Percentiles rank a stretch among this genome's conserved stretches.
Evolutionary conservation across 805 yeast species (phyloP).

Genomic region (Brettanomyces custersianus): DNA sequence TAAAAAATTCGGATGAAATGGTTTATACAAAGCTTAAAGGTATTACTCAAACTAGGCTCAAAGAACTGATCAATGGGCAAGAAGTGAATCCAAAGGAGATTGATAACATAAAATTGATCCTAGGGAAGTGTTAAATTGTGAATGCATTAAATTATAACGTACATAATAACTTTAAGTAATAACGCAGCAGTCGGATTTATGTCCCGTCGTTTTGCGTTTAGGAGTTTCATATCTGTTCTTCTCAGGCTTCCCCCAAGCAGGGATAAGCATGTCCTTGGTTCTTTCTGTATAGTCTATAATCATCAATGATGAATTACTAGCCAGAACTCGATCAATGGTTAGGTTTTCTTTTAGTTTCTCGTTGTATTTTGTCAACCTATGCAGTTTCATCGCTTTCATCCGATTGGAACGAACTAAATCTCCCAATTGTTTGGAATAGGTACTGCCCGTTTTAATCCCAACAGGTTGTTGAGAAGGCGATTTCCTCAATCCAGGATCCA

Average conservation of each 20-base stretch:
- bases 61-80: slow-evolving; percentile 24
- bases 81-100: slow-evolving; percentile 24
- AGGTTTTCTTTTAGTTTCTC: slow-evolving; percentile 42
- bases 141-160: not conserved
- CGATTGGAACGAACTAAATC: slow-evolving; percentile 34
- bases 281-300: slow-evolving; percentile 34
- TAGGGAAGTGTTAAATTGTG: slow-evolving; percentile 2
- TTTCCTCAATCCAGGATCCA: no score
- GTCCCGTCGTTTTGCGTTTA: slow-evolving; percentile 18
- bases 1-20: slow-evolving; percentile 3
- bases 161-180: slow-evolving; percentile 9
- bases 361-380: slow-evolving; percentile 52
- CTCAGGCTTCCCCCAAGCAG: slow-evolving; percentile 29
- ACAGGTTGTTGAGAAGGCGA: no score
- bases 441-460: no score
- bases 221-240: slow-evolving; percentile 5
- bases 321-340: slow-evolving; percentile 48
- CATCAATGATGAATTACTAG: slow-evolving; percentile 49
- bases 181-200: slow-evolving; percentile 18
- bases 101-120: slow-evolving; percentile 27
- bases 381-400: slow-evolving; percentile 41
- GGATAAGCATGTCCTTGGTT: slow-evolving; percentile 39
- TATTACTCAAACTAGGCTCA: slow-evolving; percentile 29
- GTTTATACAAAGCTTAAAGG: slow-evolving; percentile 19
- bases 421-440: not conserved